phyloP scores from a whole-genome alignment of 345 rosid genomes.

The Boechera stricta region DNA sequence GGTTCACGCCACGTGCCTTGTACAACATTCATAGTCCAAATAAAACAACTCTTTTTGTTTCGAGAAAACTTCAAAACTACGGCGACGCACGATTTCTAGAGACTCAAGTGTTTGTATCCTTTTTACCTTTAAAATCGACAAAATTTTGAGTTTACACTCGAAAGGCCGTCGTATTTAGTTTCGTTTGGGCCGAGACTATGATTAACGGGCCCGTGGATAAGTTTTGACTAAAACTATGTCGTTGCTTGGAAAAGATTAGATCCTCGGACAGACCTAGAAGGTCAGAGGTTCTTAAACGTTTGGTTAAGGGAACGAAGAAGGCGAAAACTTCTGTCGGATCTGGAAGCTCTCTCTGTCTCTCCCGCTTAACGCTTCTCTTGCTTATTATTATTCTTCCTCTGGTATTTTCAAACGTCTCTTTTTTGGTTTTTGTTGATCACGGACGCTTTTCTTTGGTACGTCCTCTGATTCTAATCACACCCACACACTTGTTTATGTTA shows the following conservation, averaged over 20 bases:
- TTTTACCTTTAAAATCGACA: neutral
- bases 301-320: slow-evolving; percentile 19
- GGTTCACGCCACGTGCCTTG: slow-evolving; percentile 35
- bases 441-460: slow-evolving; percentile 26
- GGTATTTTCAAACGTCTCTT: slow-evolving; percentile 17
- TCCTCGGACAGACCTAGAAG: slow-evolving; percentile 44
- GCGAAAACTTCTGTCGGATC: slow-evolving; percentile 48
- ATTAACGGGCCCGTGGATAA: neutral
- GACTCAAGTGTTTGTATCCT: neutral
- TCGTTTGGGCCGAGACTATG: slow-evolving; percentile 16
- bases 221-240: neutral
- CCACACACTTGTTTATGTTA: neutral
- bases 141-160: neutral
- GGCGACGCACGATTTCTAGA: neutral
- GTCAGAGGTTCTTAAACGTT: slow-evolving; percentile 29
- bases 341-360: slow-evolving; percentile 45
- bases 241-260: neutral
- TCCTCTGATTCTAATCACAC: neutral
- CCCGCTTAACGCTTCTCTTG: slow-evolving; percentile 44
- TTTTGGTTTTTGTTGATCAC: slow-evolving; percentile 15
- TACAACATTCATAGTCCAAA: neutral
- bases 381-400: slow-evolving; percentile 36
- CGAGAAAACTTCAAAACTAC: neutral
- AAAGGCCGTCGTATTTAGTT: neutral
- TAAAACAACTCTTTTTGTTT: slow-evolving; percentile 6